phyloP scores from a whole-genome alignment of 495 filamentous ascomycete genomes.

The Xylaria sp. region DNA sequence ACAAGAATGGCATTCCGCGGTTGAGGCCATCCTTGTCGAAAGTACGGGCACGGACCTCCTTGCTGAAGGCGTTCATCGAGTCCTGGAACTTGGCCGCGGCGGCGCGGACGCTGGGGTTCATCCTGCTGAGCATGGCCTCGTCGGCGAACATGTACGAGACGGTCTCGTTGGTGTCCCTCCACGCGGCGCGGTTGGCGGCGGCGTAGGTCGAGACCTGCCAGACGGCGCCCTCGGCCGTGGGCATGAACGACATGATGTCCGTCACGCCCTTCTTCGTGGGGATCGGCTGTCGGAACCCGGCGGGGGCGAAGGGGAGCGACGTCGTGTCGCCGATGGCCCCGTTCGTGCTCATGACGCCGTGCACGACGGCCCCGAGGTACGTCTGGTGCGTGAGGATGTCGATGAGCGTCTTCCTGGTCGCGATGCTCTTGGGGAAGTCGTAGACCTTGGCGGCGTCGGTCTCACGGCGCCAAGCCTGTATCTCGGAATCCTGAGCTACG shows the following conservation, averaged over 20 bases:
- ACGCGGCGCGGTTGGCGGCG: slow-evolving; percentile 30
- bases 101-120: slow-evolving; percentile 28
- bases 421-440: slow-evolving; percentile 36
- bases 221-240: slow-evolving; percentile 27
- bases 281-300: slow-evolving; percentile 43
- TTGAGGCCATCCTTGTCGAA: slow-evolving; percentile 45
- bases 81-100: slow-evolving; percentile 30
- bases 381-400: slow-evolving; percentile 45
- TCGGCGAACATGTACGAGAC: slow-evolving; percentile 44
- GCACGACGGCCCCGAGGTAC: slow-evolving; percentile 27
- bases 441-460: slow-evolving; percentile 33
- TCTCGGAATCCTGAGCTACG: slow-evolving; percentile 39
- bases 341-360: slow-evolving; percentile 46
- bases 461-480: slow-evolving; percentile 43
- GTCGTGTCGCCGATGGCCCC: slow-evolving; percentile 35
- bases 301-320: slow-evolving; percentile 45
- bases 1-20: slow-evolving; percentile 51
- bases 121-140: slow-evolving; percentile 31
- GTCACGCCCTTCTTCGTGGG: slow-evolving; percentile 43
- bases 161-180: slow-evolving; percentile 32
- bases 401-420: slow-evolving; percentile 34
- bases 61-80: slow-evolving; percentile 39
- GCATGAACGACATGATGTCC: slow-evolving; percentile 39
- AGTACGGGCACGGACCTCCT: slow-evolving; percentile 30
- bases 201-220: slow-evolving; percentile 25